A percentile compares a stretch with the other conserved stretches of the same genome.
Conservation (phyloP, 768 basidiomycete species). For the Boletus sp. region DNA sequence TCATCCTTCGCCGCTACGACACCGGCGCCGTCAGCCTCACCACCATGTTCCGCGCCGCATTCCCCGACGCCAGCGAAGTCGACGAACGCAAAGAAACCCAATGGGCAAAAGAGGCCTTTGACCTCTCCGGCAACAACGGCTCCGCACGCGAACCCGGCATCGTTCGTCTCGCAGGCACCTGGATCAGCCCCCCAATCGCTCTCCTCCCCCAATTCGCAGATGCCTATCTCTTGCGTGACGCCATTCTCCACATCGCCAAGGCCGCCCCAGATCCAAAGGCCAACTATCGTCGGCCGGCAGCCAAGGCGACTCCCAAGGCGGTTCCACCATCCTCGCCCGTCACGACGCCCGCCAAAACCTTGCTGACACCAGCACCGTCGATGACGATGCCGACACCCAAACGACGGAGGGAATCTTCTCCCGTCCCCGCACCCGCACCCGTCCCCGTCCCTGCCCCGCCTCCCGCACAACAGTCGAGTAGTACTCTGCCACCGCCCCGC, state of each 20-base stretch:
- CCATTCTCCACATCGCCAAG: slow-evolving; percentile 63
- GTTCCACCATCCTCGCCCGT: slow-evolving; percentile 28
- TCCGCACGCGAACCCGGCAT: slow-evolving; percentile 53
- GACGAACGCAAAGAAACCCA: slow-evolving; percentile 77
- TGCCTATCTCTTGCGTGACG: slow-evolving; percentile 56
- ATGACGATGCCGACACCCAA: slow-evolving; percentile 50
- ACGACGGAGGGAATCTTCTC: slow-evolving; percentile 61
- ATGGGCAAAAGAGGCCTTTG: slow-evolving; percentile 80
- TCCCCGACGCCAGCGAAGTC: slow-evolving; percentile 72
- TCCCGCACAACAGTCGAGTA: slow-evolving; percentile 8
- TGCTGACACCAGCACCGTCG: slow-evolving; percentile 35
- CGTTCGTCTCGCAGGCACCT: slow-evolving; percentile 84
- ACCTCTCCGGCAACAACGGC: slow-evolving; percentile 76
- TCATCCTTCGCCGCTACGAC: slow-evolving; percentile 91
- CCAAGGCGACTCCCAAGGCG: slow-evolving; percentile 30
- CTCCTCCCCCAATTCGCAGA: slow-evolving; percentile 53
- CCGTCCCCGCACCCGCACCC: slow-evolving; percentile 24
- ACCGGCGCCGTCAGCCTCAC: slow-evolving; percentile 90
- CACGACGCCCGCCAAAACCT: slow-evolving; percentile 19
- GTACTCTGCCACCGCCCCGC: slow-evolving; percentile 39
- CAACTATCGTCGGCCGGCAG: slow-evolving; percentile 71
- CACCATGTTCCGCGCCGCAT: slow-evolving; percentile 95
- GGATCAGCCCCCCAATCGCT: slow-evolving; percentile 71
- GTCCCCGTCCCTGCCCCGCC: slow-evolving; percentile 17
- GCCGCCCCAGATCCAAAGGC: slow-evolving; percentile 75